Base-by-base conservation (phyloP, 2,329 filamentous ascomycete genomes). In the Fusarium caatingaense region DNA sequence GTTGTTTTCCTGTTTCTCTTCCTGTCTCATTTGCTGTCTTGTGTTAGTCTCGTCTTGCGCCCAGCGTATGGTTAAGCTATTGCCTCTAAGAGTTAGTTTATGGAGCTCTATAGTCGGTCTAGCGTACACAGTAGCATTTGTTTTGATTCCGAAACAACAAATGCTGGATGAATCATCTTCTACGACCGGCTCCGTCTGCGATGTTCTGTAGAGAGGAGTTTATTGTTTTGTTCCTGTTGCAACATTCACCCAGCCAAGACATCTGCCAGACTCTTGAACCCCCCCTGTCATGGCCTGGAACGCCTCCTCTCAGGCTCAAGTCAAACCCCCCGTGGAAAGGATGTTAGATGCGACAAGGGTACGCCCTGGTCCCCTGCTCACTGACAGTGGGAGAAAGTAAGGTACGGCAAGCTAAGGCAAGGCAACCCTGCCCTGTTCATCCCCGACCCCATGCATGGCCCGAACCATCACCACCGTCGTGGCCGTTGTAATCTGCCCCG, bases 401-500 rank as follows among this genome's bases (percentile, higher is more conserved):
- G 37, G 45, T 47, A 47, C 45, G 45, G 45, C 45, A 47, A 47
- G 45, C 32, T 53, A 53, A 42, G 49, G 49, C 18, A 53, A 32
- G 30, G 48, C 42, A 25, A 13, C 57, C 49, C 49, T 62, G 40
- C 56, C 56, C 30, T 60, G 56, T 42, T 46, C 34, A 34, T 37
- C 42, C 48, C 56, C 37, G 34, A 37, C 32, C 53, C 58, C 44
- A 55, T 68, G 66, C 55, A 69, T 71, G 60, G 68, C 56, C 68
- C 68, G 68, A 72, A 72, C 69, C 71, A 76, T 75, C 65, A 74
- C 62, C 67, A 74, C 73, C 73, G 73, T 66, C 69, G 73, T 68
- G 61, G 72, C 73, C 73, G 73, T 75, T 75, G 72, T 61, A 75
- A 74, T 74, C 72, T 75, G 69, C 72, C 64, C 68, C 72, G 68